Conservation (phyloP, 345 rosid species). For the Stellera chamaejasme region DNA sequence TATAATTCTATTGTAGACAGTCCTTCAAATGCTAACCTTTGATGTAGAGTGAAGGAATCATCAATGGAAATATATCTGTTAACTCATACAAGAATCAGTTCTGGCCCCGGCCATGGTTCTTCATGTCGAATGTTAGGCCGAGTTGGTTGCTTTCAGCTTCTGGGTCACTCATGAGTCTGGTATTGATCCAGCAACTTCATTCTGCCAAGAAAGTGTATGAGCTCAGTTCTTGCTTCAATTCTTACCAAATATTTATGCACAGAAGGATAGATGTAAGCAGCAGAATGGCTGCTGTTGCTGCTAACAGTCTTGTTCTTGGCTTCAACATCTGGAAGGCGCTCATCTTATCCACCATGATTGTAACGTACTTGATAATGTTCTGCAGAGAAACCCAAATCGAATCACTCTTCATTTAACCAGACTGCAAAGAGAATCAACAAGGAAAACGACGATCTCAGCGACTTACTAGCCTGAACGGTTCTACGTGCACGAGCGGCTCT, state of each 20-base stretch:
- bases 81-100: slow-evolving; percentile 1
- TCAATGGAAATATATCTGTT: slow-evolving; percentile 19
- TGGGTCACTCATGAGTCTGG: background rate
- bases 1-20: slow-evolving; percentile 16
- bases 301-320: slow-evolving; percentile 12
- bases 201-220: too few species aligned
- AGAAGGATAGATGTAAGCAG: slow-evolving; percentile 17
- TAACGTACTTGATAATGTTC: slow-evolving; percentile 29
- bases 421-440: too few species aligned
- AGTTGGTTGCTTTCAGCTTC: background rate
- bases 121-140: background rate
- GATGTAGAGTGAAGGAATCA: slow-evolving; percentile 17
- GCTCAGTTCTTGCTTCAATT: too few species aligned
- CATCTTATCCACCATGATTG: slow-evolving; percentile 17
- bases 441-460: background rate
- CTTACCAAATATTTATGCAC: too few species aligned
- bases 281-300: slow-evolving; percentile 13
- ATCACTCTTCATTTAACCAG: background rate
- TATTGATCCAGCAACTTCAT: too few species aligned
- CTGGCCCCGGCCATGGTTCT: background rate
- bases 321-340: slow-evolving; percentile 15
- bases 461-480: slow-evolving; percentile 51
- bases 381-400: slow-evolving; percentile 11
- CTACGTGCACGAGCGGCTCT: slow-evolving; percentile 61
- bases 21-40: slow-evolving; percentile 24